Evolutionary conservation across 257 asterid species (phyloP).

Genomic region (Solanum virginianum): DNA sequence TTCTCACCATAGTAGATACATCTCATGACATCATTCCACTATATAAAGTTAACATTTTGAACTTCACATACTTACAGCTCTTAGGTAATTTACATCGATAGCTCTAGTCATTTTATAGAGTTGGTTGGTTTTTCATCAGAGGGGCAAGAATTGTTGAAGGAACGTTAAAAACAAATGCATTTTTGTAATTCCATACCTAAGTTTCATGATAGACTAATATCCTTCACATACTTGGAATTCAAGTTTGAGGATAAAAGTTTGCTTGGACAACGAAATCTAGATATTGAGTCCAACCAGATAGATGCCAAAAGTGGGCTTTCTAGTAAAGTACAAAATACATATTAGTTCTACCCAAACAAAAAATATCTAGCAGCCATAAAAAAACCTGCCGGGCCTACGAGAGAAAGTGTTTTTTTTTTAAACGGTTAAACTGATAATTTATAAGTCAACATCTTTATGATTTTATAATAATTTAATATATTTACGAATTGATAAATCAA

Average conservation of each 20-base stretch:
- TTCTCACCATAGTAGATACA: background rate
- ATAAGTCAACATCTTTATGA: no score
- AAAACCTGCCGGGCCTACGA: background rate
- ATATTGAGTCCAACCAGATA: background rate
- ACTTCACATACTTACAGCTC: background rate
- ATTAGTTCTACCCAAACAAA: background rate
- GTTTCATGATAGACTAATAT: background rate
- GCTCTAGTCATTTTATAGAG: background rate
- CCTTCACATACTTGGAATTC: background rate
- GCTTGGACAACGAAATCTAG: background rate
- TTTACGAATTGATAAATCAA: no score
- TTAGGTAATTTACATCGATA: background rate
- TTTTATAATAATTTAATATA: no score
- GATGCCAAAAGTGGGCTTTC: background rate
- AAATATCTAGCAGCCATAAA: background rate
- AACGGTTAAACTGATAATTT: no score
- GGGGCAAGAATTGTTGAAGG: background rate
- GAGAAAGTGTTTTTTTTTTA: no score
- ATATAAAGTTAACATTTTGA: background rate
- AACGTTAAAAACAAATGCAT: background rate
- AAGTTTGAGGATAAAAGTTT: background rate
- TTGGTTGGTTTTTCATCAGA: background rate
- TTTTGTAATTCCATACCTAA: background rate
- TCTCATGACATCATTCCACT: background rate
- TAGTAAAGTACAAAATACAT: background rate